phyloP scores from a whole-genome alignment of 78 protist genomes.

The Dictyostelium purpureum region DNA sequence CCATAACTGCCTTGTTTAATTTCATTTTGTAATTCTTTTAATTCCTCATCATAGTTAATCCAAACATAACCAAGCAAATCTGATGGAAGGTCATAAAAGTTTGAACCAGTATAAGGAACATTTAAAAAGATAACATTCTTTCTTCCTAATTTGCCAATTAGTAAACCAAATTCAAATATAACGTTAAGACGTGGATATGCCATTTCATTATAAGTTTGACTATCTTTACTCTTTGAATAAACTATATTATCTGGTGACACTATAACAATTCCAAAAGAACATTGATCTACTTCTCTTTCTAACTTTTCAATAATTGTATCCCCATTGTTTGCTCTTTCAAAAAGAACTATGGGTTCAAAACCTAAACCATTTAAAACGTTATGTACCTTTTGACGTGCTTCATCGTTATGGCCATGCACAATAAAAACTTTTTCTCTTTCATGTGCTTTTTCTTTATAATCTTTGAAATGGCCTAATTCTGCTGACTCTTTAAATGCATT shows the following conservation, averaged over 20 bases:
- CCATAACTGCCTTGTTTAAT: background rate
- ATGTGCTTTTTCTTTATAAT: no score
- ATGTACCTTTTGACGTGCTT: background rate
- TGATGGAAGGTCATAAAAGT: background rate
- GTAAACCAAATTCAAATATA: constrained; percentile 5
- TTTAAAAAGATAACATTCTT: background rate
- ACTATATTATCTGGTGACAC: background rate
- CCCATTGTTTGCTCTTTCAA: background rate
- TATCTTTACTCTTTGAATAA: background rate
- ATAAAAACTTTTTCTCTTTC: background rate
- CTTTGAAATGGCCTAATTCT: no score
- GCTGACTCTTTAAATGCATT: no score
- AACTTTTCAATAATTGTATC: background rate
- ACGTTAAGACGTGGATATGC: constrained; percentile 5
- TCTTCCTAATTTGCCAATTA: constrained; percentile 1
- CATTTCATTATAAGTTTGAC: background rate
- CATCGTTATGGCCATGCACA: background rate
- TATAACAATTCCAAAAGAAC: constrained; percentile 8
- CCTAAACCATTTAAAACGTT: background rate
- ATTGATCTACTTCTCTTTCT: background rate
- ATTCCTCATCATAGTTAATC: background rate
- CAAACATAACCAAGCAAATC: background rate
- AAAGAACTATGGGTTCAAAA: background rate
- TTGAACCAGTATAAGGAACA: background rate
- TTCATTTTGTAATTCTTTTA: constrained; percentile 1